Conservation (phyloP, 495 filamentous ascomycete species). For the Parachaetomium inaequale region DNA sequence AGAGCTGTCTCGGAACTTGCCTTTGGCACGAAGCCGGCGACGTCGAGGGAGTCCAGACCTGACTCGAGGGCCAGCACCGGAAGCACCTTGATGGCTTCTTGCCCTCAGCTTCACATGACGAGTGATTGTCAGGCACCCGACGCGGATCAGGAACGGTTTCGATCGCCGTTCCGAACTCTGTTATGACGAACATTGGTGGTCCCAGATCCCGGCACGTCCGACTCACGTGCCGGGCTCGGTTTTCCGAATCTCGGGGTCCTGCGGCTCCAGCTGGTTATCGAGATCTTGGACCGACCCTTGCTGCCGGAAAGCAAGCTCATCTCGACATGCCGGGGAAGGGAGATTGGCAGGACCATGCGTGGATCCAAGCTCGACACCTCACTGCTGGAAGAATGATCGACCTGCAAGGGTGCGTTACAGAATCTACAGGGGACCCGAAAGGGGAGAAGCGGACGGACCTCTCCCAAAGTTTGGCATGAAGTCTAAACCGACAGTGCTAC, state of each 20-base stretch:
- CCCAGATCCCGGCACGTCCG: neutral
- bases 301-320: slow-evolving; percentile 25
- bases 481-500: neutral
- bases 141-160: slow-evolving; percentile 18
- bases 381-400: slow-evolving; percentile 24
- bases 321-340: slow-evolving; percentile 16
- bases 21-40: neutral
- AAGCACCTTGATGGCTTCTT: neutral
- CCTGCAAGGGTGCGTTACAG: slow-evolving; percentile 33
- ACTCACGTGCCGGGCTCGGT: slow-evolving; percentile 11
- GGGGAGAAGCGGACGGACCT: neutral
- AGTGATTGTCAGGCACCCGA: slow-evolving; percentile 17
- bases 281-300: slow-evolving; percentile 5
- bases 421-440: slow-evolving; percentile 28
- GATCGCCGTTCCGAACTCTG: neutral
- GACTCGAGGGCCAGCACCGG: neutral
- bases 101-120: slow-evolving; percentile 1
- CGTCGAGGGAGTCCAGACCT: neutral
- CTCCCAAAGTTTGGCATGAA: too few relatives aligned
- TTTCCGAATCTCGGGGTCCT: slow-evolving; percentile 11
- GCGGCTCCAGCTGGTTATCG: slow-evolving; percentile 2
- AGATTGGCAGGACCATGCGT: slow-evolving; percentile 29
- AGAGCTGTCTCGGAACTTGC: slow-evolving; percentile 21
- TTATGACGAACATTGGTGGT: neutral
- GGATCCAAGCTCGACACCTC: slow-evolving; percentile 3